Percentiles rank a stretch among this genome's conserved stretches.
phyloP scores from a whole-genome alignment of 2,329 filamentous ascomycete genomes.

The Botrytis fabae region DNA sequence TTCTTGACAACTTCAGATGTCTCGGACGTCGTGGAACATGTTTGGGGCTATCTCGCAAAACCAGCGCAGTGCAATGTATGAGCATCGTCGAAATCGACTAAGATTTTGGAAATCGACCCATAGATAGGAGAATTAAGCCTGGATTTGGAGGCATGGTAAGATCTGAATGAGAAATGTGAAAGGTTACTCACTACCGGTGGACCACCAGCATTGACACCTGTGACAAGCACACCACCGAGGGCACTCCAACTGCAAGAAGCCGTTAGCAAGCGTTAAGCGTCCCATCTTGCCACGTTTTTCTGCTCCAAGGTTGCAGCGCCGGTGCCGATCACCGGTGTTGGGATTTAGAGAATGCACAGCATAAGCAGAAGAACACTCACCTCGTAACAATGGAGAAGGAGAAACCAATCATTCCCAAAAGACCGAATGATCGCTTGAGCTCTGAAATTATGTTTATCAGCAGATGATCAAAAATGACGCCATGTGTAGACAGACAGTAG shows the following conservation, averaged over 20 bases:
- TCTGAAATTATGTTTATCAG: constrained; percentile 42
- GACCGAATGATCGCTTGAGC: constrained; percentile 55
- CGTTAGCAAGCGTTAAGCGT: constrained; percentile 29
- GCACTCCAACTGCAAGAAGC: constrained; percentile 51
- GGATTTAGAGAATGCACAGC: constrained; percentile 25
- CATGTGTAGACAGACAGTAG: constrained; percentile 6
- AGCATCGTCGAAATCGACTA: background rate
- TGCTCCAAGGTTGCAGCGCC: constrained; percentile 13
- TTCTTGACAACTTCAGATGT: constrained; percentile 22
- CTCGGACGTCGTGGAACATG: constrained; percentile 24
- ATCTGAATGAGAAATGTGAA: constrained; percentile 16
- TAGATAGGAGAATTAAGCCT: constrained; percentile 22
- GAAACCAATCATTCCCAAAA: constrained; percentile 60
- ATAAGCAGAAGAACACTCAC: constrained; percentile 32
- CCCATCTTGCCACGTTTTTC: constrained; percentile 26
- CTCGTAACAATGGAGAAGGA: constrained; percentile 59
- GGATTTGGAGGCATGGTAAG: constrained; percentile 5
- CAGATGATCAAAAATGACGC: constrained; percentile 9
- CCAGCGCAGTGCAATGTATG: constrained; percentile 14
- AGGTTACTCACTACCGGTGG: constrained; percentile 47
- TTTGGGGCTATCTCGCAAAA: constrained; percentile 12
- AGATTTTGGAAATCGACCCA: constrained; percentile 13
- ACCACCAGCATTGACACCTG: constrained; percentile 56
- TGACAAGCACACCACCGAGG: constrained; percentile 55
- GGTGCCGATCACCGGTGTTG: constrained; percentile 22